These are phyloP conservation scores for Alternaria gaisen DNA, from an alignment of 2,329 filamentous ascomycete genomes.

Conservation along the genomic window DNA sequence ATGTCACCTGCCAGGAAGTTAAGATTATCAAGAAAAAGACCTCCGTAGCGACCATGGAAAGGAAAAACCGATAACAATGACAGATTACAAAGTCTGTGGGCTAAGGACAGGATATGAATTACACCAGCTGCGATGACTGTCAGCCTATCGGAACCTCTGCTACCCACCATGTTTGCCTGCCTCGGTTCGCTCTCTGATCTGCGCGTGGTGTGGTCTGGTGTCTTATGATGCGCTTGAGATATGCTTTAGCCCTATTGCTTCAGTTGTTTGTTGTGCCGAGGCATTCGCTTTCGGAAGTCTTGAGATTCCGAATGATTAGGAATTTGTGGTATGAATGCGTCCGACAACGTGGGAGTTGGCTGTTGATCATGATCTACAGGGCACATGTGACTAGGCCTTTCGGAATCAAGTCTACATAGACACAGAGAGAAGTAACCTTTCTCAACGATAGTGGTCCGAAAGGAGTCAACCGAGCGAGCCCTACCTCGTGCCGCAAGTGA, in stretches of 20 bases:
- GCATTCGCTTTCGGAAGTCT: background rate
- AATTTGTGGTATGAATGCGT: background rate
- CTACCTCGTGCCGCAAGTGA: background rate
- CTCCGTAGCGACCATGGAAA: too few relatives aligned
- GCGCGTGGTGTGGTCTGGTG: background rate
- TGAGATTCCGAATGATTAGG: background rate
- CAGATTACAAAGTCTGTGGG: too few relatives aligned
- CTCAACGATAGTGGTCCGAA: background rate
- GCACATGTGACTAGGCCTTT: background rate
- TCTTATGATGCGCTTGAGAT: background rate
- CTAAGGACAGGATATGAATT: background rate
- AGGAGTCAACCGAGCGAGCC: background rate
- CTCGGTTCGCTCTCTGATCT: background rate
- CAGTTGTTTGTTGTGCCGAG: background rate
- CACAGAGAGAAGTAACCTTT: background rate
- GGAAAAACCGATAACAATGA: too few relatives aligned
- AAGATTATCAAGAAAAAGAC: too few relatives aligned
- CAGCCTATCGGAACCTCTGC: background rate
- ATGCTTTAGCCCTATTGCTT: background rate
- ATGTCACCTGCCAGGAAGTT: too few relatives aligned
- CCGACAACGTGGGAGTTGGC: background rate
- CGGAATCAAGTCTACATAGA: background rate
- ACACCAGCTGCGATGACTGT: background rate
- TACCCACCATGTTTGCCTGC: background rate
- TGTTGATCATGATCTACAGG: slow-evolving; percentile 1